Percentiles rank a stretch among this genome's conserved stretches.
Conservation (phyloP, 2,329 filamentous ascomycete genomes). For the Fonsecaea multimorphosa region DNA sequence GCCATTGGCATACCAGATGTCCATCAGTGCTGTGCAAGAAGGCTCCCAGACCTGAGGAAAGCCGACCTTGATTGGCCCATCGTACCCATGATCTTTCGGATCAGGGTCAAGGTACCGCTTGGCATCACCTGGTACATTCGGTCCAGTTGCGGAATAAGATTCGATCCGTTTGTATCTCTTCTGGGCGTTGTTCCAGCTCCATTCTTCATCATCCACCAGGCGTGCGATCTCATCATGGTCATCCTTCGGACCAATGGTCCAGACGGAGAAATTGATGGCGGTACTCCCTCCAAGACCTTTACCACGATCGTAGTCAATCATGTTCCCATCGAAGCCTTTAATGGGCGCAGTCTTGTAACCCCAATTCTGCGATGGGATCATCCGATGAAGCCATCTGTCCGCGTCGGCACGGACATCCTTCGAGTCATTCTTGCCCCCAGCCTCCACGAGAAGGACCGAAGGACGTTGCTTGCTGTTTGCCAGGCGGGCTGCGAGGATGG, state of each 20-base stretch:
- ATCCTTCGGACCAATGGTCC: constrained; percentile 61
- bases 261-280: constrained; percentile 63
- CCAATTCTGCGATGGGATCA: constrained; percentile 59
- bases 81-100: constrained; percentile 55
- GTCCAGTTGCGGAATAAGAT: constrained; percentile 53
- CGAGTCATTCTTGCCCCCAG: constrained; percentile 60
- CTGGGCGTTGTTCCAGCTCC: constrained; percentile 61
- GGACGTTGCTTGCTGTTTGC: constrained; percentile 56
- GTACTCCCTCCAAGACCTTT: constrained; percentile 59
- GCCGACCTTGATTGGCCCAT: constrained; percentile 57
- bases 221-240: constrained; percentile 69
- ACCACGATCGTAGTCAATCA: constrained; percentile 59
- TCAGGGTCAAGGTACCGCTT: constrained; percentile 57
- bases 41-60: constrained; percentile 59
- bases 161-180: constrained; percentile 61
- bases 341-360: constrained; percentile 60
- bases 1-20: constrained; percentile 58
- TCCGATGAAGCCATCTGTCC: constrained; percentile 62
- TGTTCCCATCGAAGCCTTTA: constrained; percentile 50
- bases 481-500: constrained; percentile 61
- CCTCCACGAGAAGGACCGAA: constrained; percentile 66
- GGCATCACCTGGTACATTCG: constrained; percentile 46
- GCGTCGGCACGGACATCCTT: constrained; percentile 56
- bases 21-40: constrained; percentile 54
- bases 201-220: constrained; percentile 61